These are phyloP conservation scores for Phytophthora boehmeriae DNA, from an alignment of 352 stramenopile species.

Conservation along the genomic window DNA sequence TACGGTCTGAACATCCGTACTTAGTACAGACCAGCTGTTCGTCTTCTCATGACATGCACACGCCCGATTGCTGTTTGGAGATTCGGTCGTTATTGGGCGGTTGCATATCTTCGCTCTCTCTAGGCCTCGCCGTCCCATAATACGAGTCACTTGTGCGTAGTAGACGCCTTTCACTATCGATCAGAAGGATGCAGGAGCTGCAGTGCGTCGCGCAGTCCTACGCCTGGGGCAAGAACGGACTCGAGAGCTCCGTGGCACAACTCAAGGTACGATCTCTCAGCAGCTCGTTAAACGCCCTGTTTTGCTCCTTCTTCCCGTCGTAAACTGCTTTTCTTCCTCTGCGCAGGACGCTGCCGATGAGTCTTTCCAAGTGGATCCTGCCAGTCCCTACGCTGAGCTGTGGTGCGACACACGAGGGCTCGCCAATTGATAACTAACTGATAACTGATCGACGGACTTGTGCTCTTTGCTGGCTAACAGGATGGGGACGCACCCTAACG, in stretches of 20 bases:
- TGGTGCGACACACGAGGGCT: conserved; percentile 51
- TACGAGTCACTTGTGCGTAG: conserved; percentile 10
- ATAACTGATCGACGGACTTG: conserved; percentile 5
- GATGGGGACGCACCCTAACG: conserved; percentile 96
- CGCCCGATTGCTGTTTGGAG: no score
- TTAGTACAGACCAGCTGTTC: no score
- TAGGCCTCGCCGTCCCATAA: conserved; percentile 9
- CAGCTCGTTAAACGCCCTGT: neutral
- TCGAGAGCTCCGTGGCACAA: conserved; percentile 83
- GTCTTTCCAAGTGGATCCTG: conserved; percentile 49
- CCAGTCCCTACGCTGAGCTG: conserved; percentile 84
- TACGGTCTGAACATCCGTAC: no score
- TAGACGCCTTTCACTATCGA: conserved; percentile 2
- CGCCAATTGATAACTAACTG: conserved; percentile 8
- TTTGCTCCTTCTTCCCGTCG: conserved; percentile 6
- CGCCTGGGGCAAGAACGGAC: conserved; percentile 90
- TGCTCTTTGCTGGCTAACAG: conserved; percentile 38
- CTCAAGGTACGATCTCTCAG: conserved; percentile 62
- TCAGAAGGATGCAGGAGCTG: conserved; percentile 66
- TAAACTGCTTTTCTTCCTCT: conserved; percentile 6
- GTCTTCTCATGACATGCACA: conserved; percentile 15
- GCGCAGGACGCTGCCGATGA: conserved; percentile 54
- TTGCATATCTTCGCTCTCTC: conserved; percentile 28
- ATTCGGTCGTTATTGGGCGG: conserved; percentile 16
- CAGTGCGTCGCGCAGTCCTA: conserved; percentile 90